Evolutionary conservation across 2,329 filamentous ascomycete genomes (phyloP), one percentile per base, ranked within the genome.

Genomic region (Aureobasidium melanogenum): DNA sequence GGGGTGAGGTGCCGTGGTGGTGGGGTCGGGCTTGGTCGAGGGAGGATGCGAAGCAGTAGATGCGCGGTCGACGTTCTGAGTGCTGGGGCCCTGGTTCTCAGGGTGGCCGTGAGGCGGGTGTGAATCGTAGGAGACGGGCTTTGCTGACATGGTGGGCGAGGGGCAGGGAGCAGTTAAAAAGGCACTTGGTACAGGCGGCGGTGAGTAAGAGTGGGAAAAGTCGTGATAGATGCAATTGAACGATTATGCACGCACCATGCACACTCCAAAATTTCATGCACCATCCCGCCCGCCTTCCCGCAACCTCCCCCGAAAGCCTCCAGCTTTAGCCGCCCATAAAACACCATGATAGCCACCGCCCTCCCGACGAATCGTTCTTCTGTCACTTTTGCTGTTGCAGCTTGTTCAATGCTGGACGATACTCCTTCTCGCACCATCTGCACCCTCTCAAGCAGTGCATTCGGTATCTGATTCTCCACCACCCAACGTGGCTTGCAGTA

Each of bases 1-100:
- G 44, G 61, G 51, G 44, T 63, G 62, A 26, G 66, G 60, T 32
- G 59, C 50, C 19, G 64, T 51, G 47, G 62, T 62, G 57, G 71
- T 72, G 12, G 71, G 71, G 55, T 73, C 71, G 39, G 71, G 70
- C 58, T 70, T 69, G 46, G 57, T 62, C 28, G 63, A 48, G 17
- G 70, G 69, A 41, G 70, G 68, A 63, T 72, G 69, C 22, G 68
- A 69, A 24, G 70, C 65, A 19, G 70, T 72, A 32, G 68, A 68
- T n/a, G 67, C 60, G 62, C 68, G 69, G 63, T 70, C 68, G 57
- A 30, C 62, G 39, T 54, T 54, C 60, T 68, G 66, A 3, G 68
- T 69, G 59, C 60, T 68, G 60, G 67, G 63, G 26, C 61, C 63
- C 30, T 64, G 66, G 62, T 68, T 68, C 32, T 66, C 66, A 17